Evolutionary conservation across 495 filamentous ascomycete species (phyloP).

Genomic region (Tuber magnatum): DNA sequence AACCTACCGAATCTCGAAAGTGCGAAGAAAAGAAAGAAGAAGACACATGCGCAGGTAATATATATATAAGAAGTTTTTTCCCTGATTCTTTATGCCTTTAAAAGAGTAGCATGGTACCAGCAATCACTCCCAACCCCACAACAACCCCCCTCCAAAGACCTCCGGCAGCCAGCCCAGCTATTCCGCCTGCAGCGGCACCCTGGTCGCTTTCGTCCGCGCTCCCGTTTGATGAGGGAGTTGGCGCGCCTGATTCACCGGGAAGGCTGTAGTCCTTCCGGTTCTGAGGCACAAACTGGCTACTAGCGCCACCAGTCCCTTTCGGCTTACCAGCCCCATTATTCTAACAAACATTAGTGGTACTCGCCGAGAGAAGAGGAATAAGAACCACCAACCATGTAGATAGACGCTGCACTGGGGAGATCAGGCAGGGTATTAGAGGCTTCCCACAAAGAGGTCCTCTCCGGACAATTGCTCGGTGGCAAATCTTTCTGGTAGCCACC

Average conservation of each 20-base stretch:
- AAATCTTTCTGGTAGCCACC: slow-evolving; percentile 70
- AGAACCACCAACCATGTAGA: slow-evolving; percentile 21
- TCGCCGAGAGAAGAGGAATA: background rate
- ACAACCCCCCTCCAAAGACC: slow-evolving; percentile 27
- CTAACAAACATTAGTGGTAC: slow-evolving; percentile 1
- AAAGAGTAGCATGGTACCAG: slow-evolving; percentile 29
- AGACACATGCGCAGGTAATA: background rate
- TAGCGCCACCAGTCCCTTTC: slow-evolving; percentile 20
- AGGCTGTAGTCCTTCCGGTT: slow-evolving; percentile 9
- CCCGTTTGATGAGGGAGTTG: background rate
- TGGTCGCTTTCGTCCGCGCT: background rate
- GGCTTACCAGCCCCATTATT: slow-evolving; percentile 24
- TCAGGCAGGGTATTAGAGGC: slow-evolving; percentile 66
- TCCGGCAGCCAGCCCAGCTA: slow-evolving; percentile 18
- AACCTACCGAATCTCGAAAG: background rate
- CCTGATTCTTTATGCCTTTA: slow-evolving; percentile 3
- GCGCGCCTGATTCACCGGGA: background rate
- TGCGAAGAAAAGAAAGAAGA: background rate
- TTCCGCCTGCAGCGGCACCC: slow-evolving; percentile 15
- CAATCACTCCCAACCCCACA: slow-evolving; percentile 22
- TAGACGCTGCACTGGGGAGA: slow-evolving; percentile 59
- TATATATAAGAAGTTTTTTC: background rate
- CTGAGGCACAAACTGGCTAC: slow-evolving; percentile 21
- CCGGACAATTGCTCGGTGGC: slow-evolving; percentile 61
- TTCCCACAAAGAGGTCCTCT: slow-evolving; percentile 62